Evolutionary conservation across 192 early-diverging fungal species (phyloP).

Genomic region (Phlyctochytrium bullatum): DNA sequence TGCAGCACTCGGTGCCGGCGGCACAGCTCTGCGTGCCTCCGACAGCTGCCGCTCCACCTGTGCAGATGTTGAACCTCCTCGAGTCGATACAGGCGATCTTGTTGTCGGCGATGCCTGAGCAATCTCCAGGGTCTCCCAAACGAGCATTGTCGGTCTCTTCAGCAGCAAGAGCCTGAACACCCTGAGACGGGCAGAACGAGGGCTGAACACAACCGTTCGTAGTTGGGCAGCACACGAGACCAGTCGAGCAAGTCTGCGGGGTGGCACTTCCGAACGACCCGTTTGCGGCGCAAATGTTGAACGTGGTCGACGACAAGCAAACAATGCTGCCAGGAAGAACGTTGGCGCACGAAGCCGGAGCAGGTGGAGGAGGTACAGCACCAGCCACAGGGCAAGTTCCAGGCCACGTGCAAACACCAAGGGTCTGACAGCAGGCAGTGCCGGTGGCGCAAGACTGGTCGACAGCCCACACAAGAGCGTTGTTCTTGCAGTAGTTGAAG

Average conservation of each 20-base stretch:
- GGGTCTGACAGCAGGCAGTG: not conserved
- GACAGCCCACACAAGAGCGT: not conserved
- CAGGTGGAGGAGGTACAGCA: not conserved
- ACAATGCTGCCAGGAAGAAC: not conserved
- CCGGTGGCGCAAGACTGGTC: not conserved
- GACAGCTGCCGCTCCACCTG: not conserved
- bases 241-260: constrained; percentile 3
- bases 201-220: not conserved
- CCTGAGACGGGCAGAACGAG: not conserved
- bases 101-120: constrained; percentile 14
- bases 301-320: constrained; percentile 9
- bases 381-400: not conserved
- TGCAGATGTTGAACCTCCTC: not conserved
- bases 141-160: too few relatives aligned
- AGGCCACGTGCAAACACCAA: not conserved
- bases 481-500: constrained; percentile 6
- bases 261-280: too few relatives aligned
- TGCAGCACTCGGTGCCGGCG: constrained; percentile 14
- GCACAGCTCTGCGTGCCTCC: not conserved
- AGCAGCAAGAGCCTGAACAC: too few relatives aligned
- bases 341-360: constrained; percentile 9
- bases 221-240: constrained; percentile 16
- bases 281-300: constrained; percentile 9
- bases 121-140: not conserved
- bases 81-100: constrained; percentile 10